These are phyloP conservation scores for Saposhnikovia divaricata DNA, from an alignment of 129 eudicot species.

Conservation along the genomic window DNA sequence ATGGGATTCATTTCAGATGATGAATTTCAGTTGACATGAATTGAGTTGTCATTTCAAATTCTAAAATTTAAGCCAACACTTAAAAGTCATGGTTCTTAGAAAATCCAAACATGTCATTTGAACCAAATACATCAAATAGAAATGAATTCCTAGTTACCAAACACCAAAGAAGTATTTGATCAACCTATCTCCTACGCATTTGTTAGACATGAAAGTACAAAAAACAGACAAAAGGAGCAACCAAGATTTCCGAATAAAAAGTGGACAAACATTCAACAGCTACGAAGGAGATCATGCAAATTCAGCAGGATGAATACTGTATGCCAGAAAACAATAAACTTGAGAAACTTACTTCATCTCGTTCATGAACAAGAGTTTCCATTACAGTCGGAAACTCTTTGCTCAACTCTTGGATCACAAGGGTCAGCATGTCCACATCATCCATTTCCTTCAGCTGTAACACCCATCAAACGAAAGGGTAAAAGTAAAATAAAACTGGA, in stretches of 20 bases:
- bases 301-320: constrained; percentile 5
- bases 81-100: not conserved
- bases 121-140: not conserved
- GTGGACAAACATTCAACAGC: not conserved
- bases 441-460: constrained; percentile 90
- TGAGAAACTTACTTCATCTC: constrained; percentile 67
- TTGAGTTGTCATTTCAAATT: too few species aligned
- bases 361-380: constrained; percentile 95
- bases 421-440: constrained; percentile 88
- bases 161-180: not conserved
- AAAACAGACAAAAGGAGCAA: not conserved
- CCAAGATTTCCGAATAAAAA: not conserved
- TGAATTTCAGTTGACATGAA: too few species aligned
- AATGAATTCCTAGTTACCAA: not conserved
- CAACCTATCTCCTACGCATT: not conserved
- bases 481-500: not conserved
- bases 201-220: not conserved
- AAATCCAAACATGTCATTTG: not conserved
- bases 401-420: constrained; percentile 93
- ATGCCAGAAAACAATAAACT: not conserved
- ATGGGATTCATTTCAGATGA: too few species aligned
- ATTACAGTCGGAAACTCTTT: constrained; percentile 75
- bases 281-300: not conserved
- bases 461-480: not conserved
- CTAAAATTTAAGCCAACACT: too few species aligned